Evolutionary conservation across 2,329 filamentous ascomycete genomes (phyloP).

Genomic region (Hypomyces rosellus): DNA sequence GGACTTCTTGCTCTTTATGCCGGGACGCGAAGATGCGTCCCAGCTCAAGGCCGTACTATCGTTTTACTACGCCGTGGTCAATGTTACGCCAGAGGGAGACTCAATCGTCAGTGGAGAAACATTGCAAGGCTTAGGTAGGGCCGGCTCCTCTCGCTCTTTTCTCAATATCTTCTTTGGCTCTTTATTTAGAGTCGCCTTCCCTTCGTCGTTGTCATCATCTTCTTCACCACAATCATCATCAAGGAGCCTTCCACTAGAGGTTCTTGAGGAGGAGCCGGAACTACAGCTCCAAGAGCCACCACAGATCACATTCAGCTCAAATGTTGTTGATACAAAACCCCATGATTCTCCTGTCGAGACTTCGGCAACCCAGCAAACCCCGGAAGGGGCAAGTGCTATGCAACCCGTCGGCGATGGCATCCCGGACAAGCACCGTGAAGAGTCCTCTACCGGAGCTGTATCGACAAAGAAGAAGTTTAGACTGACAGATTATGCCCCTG

Average conservation of each 20-base stretch:
- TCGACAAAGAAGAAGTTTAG: constrained; percentile 37
- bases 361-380: constrained; percentile 19
- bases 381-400: constrained; percentile 17
- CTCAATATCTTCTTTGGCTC: constrained; percentile 69
- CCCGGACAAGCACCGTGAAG: constrained; percentile 22
- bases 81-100: constrained; percentile 89
- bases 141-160: constrained; percentile 49
- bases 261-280: constrained; percentile 9
- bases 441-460: constrained; percentile 28
- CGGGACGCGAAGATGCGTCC: constrained; percentile 53
- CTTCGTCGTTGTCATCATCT: constrained; percentile 22
- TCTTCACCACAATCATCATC: constrained; percentile 11
- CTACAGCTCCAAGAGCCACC: constrained; percentile 2
- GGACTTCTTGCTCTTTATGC: constrained; percentile 90
- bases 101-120: constrained; percentile 86
- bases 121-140: constrained; percentile 90
- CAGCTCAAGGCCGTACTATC: constrained; percentile 78
- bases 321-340: constrained; percentile 11
- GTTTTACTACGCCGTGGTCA: constrained; percentile 85
- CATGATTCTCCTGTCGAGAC: constrained; percentile 18
- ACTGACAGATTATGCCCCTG: constrained; percentile 66
- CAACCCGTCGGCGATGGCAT: constrained; percentile 30
- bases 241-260: background rate
- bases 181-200: constrained; percentile 60
- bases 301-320: constrained; percentile 11